Conservation (phyloP, 176 grass and related monocot genomes). For the Pontederia paniculata region DNA sequence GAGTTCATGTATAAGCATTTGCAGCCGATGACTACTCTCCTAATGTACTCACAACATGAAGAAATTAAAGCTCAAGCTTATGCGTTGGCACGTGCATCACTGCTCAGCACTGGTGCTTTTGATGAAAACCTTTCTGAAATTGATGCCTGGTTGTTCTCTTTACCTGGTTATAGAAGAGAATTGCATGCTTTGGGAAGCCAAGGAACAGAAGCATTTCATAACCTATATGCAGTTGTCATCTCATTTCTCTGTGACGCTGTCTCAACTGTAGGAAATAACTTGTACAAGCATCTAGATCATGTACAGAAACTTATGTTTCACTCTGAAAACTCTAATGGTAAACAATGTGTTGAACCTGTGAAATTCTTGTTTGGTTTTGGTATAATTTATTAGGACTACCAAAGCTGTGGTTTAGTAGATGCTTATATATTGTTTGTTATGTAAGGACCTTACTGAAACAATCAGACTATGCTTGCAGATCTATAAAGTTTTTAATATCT, state of each 20-base stretch:
- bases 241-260: constrained; percentile 83
- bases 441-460: too few species aligned
- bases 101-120: constrained; percentile 76
- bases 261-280: constrained; percentile 76
- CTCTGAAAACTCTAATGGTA: constrained; percentile 52
- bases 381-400: background rate
- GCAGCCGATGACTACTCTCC: constrained; percentile 48
- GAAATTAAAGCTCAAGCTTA: constrained; percentile 48
- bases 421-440: too few species aligned
- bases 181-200: constrained; percentile 15
- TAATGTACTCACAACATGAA: constrained; percentile 53
- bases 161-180: constrained; percentile 44
- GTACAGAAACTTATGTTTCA: constrained; percentile 48
- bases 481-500: too few species aligned
- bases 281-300: constrained; percentile 79
- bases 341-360: constrained; percentile 6
- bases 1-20: constrained; percentile 88
- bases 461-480: too few species aligned
- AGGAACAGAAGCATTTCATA: constrained; percentile 34
- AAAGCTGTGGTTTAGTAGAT: background rate
- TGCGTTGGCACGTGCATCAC: constrained; percentile 57
- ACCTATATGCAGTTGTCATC: constrained; percentile 55
- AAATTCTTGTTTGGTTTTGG: background rate
- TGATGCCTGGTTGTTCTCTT: constrained; percentile 74
- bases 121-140: constrained; percentile 60